Evolutionary conservation across 1,284 basidiomycete genomes (phyloP).

Genomic region (Phenoliferia sp.): DNA sequence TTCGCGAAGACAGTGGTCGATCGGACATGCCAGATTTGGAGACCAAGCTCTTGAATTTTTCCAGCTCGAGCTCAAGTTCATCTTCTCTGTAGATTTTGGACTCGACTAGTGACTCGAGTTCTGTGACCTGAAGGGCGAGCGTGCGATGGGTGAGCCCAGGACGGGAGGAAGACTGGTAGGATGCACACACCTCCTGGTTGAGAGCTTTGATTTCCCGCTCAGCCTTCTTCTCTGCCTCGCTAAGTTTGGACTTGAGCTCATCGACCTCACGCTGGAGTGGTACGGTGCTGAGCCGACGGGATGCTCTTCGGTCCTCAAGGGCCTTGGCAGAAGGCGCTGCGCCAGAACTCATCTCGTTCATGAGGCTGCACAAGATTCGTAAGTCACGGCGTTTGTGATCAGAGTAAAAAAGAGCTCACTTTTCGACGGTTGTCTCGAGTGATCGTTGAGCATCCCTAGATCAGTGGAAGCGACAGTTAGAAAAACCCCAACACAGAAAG

Average conservation of each 20-base stretch:
- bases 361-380: constrained; percentile 33
- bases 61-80: constrained; percentile 80
- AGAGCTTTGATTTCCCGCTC: constrained; percentile 34
- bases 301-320: not conserved
- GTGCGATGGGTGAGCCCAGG: not conserved
- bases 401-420: constrained; percentile 41
- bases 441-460: constrained; percentile 48
- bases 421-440: constrained; percentile 70
- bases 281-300: constrained; percentile 25
- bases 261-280: constrained; percentile 30
- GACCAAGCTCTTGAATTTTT: constrained; percentile 40
- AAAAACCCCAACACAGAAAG: not conserved
- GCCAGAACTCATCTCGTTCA: constrained; percentile 19
- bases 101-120: constrained; percentile 82
- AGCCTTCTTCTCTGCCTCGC: constrained; percentile 37
- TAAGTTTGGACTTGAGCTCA: constrained; percentile 32
- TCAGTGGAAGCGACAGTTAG: not conserved
- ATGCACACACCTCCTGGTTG: constrained; percentile 29
- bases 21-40: too few relatives aligned
- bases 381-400: constrained; percentile 38
- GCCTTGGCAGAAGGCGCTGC: not conserved
- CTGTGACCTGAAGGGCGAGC: constrained; percentile 57
- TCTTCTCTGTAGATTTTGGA: constrained; percentile 94
- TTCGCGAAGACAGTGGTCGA: constrained; percentile 17
- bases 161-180: not conserved